Conservation (phyloP, 2,329 filamentous ascomycete species). For the Calycina marina region DNA sequence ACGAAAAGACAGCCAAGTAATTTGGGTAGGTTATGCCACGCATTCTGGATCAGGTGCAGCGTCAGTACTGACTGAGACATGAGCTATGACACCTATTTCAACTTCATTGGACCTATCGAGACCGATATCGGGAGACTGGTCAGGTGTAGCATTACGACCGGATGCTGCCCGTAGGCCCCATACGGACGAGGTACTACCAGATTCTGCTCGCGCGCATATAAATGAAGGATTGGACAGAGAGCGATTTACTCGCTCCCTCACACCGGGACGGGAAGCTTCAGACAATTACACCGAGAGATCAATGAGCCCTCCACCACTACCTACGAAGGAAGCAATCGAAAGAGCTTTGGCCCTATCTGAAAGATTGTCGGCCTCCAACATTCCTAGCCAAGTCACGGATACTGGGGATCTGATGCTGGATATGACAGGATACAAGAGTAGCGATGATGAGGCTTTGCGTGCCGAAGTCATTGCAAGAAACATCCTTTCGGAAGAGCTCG, state of each 20-base stretch:
- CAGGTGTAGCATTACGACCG: constrained; percentile 20
- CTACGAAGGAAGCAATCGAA: constrained; percentile 61
- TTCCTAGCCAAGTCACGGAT: constrained; percentile 83
- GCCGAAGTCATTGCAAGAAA: constrained; percentile 90
- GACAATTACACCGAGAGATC: constrained; percentile 38
- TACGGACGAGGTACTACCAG: constrained; percentile 39
- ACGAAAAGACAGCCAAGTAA: constrained; percentile 20
- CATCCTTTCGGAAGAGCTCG: constrained; percentile 81
- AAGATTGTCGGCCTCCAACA: constrained; percentile 79
- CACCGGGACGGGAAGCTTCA: constrained; percentile 22
- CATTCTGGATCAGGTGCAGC: too few relatives aligned
- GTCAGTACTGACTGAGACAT: too few relatives aligned
- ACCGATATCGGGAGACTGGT: constrained; percentile 37
- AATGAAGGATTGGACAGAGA: constrained; percentile 20
- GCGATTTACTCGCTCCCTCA: constrained; percentile 26
- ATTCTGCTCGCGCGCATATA: constrained; percentile 27
- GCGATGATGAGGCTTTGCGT: constrained; percentile 78
- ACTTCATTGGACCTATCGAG: constrained; percentile 36
- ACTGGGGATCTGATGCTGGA: constrained; percentile 92
- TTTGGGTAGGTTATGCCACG: constrained; percentile 20
- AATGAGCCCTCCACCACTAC: constrained; percentile 61
- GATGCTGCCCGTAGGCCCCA: constrained; percentile 25
- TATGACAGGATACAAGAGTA: constrained; percentile 94
- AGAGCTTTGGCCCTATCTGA: constrained; percentile 75
- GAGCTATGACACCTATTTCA: too few relatives aligned